phyloP scores from a whole-genome alignment of 2,329 filamentous ascomycete species.

The Zymoseptoria passerinii region DNA sequence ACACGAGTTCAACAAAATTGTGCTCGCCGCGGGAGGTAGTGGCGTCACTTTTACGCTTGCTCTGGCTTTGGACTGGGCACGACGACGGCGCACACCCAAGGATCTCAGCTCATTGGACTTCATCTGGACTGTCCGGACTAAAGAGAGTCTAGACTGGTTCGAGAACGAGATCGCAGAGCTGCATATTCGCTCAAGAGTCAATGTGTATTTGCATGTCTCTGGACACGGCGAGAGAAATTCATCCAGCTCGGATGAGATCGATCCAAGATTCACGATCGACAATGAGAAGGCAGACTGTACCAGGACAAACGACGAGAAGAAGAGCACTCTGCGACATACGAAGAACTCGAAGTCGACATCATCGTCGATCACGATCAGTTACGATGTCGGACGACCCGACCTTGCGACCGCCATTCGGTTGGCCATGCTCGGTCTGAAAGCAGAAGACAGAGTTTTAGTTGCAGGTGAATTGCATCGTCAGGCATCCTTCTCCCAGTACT shows the following conservation, averaged over 20 bases:
- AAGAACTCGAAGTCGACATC: background rate
- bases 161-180: constrained; percentile 41
- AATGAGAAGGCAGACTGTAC: background rate
- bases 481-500: background rate
- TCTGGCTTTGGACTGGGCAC: constrained; percentile 42
- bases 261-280: background rate
- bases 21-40: constrained; percentile 53
- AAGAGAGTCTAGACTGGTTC: constrained; percentile 42
- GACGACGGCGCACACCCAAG: constrained; percentile 27
- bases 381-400: constrained; percentile 7
- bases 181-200: constrained; percentile 36
- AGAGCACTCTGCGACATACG: background rate
- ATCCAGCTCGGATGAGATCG: background rate
- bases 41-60: constrained; percentile 52
- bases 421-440: constrained; percentile 4
- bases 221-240: constrained; percentile 27
- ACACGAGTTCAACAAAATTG: constrained; percentile 51
- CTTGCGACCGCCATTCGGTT: constrained; percentile 1
- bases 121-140: constrained; percentile 16
- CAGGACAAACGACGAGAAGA: constrained; percentile 1
- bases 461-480: constrained; percentile 1
- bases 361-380: background rate
- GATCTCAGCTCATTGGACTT: constrained; percentile 44
- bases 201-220: constrained; percentile 47
- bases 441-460: constrained; percentile 9